Evolutionary conservation across 371 early-diverging fungal genomes (phyloP).

Genomic region (Homolaphlyctis polyrhiza): DNA sequence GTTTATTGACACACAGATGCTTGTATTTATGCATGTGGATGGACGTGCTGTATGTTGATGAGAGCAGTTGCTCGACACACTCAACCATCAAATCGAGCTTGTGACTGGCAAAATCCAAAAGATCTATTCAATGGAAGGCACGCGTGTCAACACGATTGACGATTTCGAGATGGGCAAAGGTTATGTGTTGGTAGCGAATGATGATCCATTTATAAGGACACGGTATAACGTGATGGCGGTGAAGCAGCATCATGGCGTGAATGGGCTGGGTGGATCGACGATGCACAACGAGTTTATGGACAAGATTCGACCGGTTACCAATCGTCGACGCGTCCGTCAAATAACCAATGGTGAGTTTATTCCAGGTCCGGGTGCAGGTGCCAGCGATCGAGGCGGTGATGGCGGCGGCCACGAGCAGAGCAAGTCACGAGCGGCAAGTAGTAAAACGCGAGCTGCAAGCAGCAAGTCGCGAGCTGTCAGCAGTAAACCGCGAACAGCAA

Average conservation of each 20-base stretch:
- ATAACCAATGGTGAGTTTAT: background rate
- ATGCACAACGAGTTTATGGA: constrained; percentile 12
- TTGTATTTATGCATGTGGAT: too few relatives aligned
- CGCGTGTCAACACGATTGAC: constrained; percentile 17
- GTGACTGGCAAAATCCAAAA: constrained; percentile 26
- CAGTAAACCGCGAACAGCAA: background rate
- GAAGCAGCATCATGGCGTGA: background rate
- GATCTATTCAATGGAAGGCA: constrained; percentile 28
- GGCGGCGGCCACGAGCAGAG: background rate
- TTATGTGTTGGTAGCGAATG: constrained; percentile 32
- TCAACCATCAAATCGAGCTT: constrained; percentile 27
- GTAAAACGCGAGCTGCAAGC: background rate
- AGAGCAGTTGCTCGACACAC: constrained; percentile 28
- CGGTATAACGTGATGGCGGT: constrained; percentile 28
- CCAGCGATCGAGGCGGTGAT: background rate
- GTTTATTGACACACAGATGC: too few relatives aligned
- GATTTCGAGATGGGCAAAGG: constrained; percentile 14
- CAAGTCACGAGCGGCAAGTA: background rate
- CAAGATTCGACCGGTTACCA: constrained; percentile 13
- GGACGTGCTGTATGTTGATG: too few relatives aligned
- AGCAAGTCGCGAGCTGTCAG: background rate
- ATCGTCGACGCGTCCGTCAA: background rate
- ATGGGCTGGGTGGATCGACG: constrained; percentile 6
- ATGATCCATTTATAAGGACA: constrained; percentile 32
- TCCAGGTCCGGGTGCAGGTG: background rate